Conservation (phyloP, 2,329 filamentous ascomycete species). For the Gyromitra esculenta region DNA sequence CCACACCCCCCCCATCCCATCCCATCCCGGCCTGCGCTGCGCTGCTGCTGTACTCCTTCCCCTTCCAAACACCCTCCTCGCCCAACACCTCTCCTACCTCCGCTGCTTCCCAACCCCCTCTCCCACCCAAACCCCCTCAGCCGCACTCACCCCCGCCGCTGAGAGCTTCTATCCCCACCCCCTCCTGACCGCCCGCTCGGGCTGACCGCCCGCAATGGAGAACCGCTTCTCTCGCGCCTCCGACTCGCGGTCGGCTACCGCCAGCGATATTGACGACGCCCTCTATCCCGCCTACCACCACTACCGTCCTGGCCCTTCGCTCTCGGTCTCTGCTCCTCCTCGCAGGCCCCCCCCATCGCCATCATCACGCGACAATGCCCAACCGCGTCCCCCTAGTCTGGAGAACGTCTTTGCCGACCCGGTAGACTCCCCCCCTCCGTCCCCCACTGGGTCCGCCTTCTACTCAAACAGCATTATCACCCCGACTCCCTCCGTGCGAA, state of each 20-base stretch:
- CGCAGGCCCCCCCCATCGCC: slow-evolving; percentile 25
- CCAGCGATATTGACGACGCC: slow-evolving; percentile 41
- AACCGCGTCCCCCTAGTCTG: neutral
- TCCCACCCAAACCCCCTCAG: neutral
- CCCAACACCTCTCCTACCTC: neutral
- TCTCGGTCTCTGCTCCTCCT: slow-evolving; percentile 7
- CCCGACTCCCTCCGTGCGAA: slow-evolving; percentile 35
- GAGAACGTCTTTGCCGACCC: slow-evolving; percentile 51
- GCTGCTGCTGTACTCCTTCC: neutral
- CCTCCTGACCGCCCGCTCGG: slow-evolving; percentile 16
- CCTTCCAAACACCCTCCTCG: neutral
- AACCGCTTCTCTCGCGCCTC: slow-evolving; percentile 45
- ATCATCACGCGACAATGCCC: slow-evolving; percentile 32
- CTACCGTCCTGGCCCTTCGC: slow-evolving; percentile 35
- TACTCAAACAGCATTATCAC: slow-evolving; percentile 46
- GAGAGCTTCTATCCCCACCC: slow-evolving; percentile 1
- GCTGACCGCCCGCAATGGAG: slow-evolving; percentile 47
- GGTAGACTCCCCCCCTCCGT: slow-evolving; percentile 40
- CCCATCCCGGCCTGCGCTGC: neutral
- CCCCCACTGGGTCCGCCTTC: slow-evolving; percentile 40
- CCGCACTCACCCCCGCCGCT: neutral
- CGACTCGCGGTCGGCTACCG: slow-evolving; percentile 46
- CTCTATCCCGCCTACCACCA: slow-evolving; percentile 39
- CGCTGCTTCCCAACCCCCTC: neutral
- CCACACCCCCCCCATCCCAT: too few relatives aligned